Evolutionary conservation across 2,329 filamentous ascomycete genomes (phyloP).

Genomic region (Fusarium mexicanum): DNA sequence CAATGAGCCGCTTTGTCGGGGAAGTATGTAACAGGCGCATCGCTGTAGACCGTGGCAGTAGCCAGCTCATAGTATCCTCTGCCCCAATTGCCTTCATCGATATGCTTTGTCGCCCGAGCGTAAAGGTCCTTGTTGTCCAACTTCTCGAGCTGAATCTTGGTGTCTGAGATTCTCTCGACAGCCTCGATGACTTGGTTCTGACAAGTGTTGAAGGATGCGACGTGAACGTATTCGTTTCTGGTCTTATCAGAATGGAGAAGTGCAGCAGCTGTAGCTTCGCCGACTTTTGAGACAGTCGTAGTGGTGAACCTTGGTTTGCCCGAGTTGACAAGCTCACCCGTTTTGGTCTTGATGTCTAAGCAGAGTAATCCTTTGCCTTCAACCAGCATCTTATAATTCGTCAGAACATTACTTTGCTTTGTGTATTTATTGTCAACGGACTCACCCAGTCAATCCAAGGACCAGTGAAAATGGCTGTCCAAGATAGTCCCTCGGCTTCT

Average conservation of each 20-base stretch:
- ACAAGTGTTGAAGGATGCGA: not conserved
- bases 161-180: not conserved
- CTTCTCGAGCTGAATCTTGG: not conserved
- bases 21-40: not conserved
- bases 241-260: not conserved
- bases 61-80: slow-evolving; percentile 14
- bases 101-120: not conserved
- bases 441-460: slow-evolving; percentile 12
- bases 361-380: slow-evolving; percentile 1
- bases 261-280: slow-evolving; percentile 2
- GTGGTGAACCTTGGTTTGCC: slow-evolving; percentile 10
- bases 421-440: accelerated
- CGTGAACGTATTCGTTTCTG: not conserved
- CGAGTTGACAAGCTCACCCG: not conserved
- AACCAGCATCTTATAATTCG: not conserved
- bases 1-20: not conserved
- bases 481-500: not conserved
- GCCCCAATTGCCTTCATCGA: not conserved
- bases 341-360: not conserved
- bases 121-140: not conserved
- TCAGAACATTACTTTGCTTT: accelerated
- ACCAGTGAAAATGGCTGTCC: not conserved
- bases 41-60: not conserved
- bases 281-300: slow-evolving; percentile 1
- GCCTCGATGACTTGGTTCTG: slow-evolving; percentile 1